Evolutionary conservation across 352 stramenopile species (phyloP).

Genomic region (Pythium monospermum): DNA sequence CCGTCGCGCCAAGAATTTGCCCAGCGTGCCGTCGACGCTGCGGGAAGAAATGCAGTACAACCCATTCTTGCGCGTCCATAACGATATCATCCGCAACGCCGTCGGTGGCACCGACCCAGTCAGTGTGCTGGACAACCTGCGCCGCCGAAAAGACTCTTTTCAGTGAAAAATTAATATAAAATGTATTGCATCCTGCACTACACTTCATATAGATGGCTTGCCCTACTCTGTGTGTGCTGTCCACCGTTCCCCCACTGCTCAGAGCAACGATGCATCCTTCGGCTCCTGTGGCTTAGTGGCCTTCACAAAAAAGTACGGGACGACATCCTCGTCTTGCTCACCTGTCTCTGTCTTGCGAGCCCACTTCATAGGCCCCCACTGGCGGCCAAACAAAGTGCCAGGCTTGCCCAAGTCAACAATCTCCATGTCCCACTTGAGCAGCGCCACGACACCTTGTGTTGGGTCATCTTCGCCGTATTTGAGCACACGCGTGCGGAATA

Average conservation of each 20-base stretch:
- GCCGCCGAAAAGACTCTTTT: constrained; percentile 72
- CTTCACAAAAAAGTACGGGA: constrained; percentile 25
- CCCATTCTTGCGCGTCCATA: constrained; percentile 80
- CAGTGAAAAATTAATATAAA: too few relatives aligned
- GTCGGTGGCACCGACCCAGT: constrained; percentile 72
- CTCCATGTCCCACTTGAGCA: constrained; percentile 40
- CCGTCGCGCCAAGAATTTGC: constrained; percentile 74
- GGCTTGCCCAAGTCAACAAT: constrained; percentile 25
- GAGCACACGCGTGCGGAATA: constrained; percentile 26
- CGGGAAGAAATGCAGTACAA: constrained; percentile 87
- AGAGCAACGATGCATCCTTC: too few relatives aligned
- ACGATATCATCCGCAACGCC: constrained; percentile 76
- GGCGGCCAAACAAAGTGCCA: constrained; percentile 33
- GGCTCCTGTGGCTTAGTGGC: constrained; percentile 15
- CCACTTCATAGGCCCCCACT: constrained; percentile 25
- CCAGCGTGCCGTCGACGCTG: constrained; percentile 89
- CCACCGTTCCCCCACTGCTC: too few relatives aligned
- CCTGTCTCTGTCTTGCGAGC: not conserved
- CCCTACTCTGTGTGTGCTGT: too few relatives aligned
- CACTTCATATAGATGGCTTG: too few relatives aligned
- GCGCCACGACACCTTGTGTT: constrained; percentile 31
- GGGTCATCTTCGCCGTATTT: constrained; percentile 51
- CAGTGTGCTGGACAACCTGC: constrained; percentile 77
- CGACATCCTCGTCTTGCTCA: constrained; percentile 11
- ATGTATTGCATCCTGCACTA: too few relatives aligned